Evolutionary conservation across 371 early-diverging fungal species (phyloP).

Genomic region (Smittium culicis): DNA sequence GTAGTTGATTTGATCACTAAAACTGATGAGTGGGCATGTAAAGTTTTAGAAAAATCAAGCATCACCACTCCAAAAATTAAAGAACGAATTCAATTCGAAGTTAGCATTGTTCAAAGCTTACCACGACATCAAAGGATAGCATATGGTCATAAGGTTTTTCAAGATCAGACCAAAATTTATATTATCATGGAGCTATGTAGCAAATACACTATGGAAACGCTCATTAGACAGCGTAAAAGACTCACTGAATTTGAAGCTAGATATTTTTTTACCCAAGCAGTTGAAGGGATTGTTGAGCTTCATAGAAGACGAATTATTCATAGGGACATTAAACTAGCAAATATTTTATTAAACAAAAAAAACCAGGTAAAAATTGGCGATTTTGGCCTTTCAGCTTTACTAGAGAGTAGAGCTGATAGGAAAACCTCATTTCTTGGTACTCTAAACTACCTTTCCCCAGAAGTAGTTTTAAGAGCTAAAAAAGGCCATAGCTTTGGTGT

Average conservation of each 20-base stretch:
- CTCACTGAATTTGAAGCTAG: slow-evolving; percentile 84
- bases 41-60: slow-evolving; percentile 17
- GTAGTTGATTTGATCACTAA: slow-evolving; percentile 4
- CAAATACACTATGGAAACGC: slow-evolving; percentile 72
- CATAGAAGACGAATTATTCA: slow-evolving; percentile 80
- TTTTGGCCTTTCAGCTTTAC: slow-evolving; percentile 86
- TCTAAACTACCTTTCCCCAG: slow-evolving; percentile 98
- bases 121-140: slow-evolving; percentile 73
- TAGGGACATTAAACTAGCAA: slow-evolving; percentile 95
- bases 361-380: slow-evolving; percentile 91
- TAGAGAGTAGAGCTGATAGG: slow-evolving; percentile 58
- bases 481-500: slow-evolving; percentile 91
- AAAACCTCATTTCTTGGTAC: slow-evolving; percentile 95
- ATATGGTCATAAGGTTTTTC: slow-evolving; percentile 67
- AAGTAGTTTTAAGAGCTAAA: slow-evolving; percentile 71
- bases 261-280: slow-evolving; percentile 71
- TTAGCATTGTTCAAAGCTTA: slow-evolving; percentile 25
- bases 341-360: slow-evolving; percentile 72
- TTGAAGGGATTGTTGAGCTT: slow-evolving; percentile 74
- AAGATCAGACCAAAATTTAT: slow-evolving; percentile 79
- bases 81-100: slow-evolving; percentile 22
- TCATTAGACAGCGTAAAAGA: slow-evolving; percentile 60
- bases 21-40: slow-evolving; percentile 12
- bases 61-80: slow-evolving; percentile 14
- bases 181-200: slow-evolving; percentile 92